A percentile compares a stretch with the other conserved stretches of the same genome.
These are phyloP conservation scores for Strobilomyces dryophilus DNA, from an alignment of 768 basidiomycete species.

Conservation along the genomic window DNA sequence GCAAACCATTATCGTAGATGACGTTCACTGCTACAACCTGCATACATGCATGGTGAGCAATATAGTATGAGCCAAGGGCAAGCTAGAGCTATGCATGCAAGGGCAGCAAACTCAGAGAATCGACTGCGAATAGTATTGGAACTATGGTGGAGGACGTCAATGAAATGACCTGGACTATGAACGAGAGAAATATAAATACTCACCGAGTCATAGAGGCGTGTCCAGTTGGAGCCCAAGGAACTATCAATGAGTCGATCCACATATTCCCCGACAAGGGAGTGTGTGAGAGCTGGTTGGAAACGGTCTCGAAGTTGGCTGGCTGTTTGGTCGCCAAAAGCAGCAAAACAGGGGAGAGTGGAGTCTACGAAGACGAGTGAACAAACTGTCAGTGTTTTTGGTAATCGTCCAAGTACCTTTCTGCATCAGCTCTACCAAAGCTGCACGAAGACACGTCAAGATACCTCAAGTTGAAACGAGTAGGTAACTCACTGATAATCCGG, in stretches of 20 bases:
- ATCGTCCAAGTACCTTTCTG: constrained; percentile 66
- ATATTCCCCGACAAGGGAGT: constrained; percentile 78
- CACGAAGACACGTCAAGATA: constrained; percentile 10
- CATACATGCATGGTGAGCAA: not conserved
- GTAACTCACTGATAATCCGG: constrained; percentile 77
- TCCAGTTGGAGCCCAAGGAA: constrained; percentile 92
- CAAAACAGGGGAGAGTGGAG: constrained; percentile 88
- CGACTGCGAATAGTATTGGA: constrained; percentile 92
- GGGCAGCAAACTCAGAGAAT: constrained; percentile 49
- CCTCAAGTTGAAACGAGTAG: not conserved
- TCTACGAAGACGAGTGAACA: constrained; percentile 41
- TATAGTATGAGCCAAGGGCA: not conserved
- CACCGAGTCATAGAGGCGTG: constrained; percentile 92
- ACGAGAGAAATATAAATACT: constrained; percentile 22
- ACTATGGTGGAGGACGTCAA: constrained; percentile 41
- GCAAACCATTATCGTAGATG: not conserved
- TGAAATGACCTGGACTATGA: not conserved
- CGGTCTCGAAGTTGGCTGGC: constrained; percentile 85
- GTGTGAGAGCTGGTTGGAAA: constrained; percentile 88
- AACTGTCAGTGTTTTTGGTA: not conserved
- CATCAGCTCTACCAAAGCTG: constrained; percentile 92
- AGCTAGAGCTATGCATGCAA: not conserved
- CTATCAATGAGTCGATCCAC: constrained; percentile 88
- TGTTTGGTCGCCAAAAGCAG: constrained; percentile 87
- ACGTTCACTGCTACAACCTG: not conserved